Base-by-base conservation (phyloP, 495 filamentous ascomycete genomes). In the Podospora pseudopauciseta region DNA sequence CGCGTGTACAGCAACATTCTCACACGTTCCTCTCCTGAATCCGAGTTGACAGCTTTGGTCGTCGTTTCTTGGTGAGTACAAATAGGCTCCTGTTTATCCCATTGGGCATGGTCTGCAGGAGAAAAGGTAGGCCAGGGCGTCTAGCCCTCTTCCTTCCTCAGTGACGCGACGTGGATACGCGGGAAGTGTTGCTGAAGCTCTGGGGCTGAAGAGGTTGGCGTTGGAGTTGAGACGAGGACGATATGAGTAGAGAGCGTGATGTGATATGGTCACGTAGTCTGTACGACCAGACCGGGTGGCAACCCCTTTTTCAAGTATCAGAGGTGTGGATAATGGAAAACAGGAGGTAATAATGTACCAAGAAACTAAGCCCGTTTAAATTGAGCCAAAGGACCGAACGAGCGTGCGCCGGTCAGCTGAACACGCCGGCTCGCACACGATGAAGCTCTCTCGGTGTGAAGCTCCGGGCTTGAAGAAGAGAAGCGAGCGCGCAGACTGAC, bases 1-100 rank as follows among this genome's bases (percentile, higher is more conserved):
- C 80, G 80, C 34, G 86, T 86, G 68, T 87, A 88, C 53, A 89
- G 74, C 73, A 89, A 74, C 86, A 88, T 89, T 58, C 60, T 74
- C 32, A 49, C 39, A 49, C 39, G 23, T 15, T 44, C 34, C 26
- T 57, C 13, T 49, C 20, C 9, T n/a, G 30, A 13, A 2, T 9
- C 27, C 16, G 32, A 28, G 16, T 61, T 18, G 30, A 30, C 16
- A 61, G 6, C 27, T 30, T 18, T 26, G 30, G 59, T 30, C 59
- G 59, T 23, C 23, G 59, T 30, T 26, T 61, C 59, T 61, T 61
- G 59, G 59, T 30, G 26, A 30, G 16, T 61, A 18, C 26, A 61
- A 28, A 26, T 7, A 61, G n/a, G 16, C 23, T 61, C 59, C 19
- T 28, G 16, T 61, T 61, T 61, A 61, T 61, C 59, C 59, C 59